Percentiles rank a stretch among this genome's conserved stretches.
Conservation (phyloP, 23 red algal species). For the Gracilaria vermiculophylla region DNA sequence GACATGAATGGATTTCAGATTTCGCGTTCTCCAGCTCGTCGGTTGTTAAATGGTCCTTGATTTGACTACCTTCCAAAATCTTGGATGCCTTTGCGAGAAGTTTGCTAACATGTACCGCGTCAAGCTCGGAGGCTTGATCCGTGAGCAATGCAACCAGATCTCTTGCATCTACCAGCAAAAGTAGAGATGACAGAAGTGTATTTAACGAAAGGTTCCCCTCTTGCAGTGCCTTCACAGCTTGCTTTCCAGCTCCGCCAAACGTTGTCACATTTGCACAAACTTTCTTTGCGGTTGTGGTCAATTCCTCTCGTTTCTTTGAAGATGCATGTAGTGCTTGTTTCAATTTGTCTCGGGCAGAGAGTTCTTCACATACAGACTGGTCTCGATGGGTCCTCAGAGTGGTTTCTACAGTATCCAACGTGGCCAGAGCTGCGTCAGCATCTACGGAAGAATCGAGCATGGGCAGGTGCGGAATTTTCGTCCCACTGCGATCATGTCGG, state of each 20-base stretch:
- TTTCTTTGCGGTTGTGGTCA: slow-evolving; percentile 14
- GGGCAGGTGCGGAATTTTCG: slow-evolving; percentile 16
- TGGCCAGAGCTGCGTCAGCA: slow-evolving; percentile 40
- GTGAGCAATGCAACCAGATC: slow-evolving; percentile 46
- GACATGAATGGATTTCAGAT: slow-evolving; percentile 19
- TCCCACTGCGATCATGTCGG: slow-evolving; percentile 16
- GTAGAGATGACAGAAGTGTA: background rate
- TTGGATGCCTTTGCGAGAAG: slow-evolving; percentile 44
- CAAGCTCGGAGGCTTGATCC: slow-evolving; percentile 12
- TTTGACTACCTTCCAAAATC: background rate
- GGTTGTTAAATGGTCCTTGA: background rate
- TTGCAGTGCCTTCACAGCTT: slow-evolving; percentile 19
- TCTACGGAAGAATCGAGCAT: slow-evolving; percentile 36
- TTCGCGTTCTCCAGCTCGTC: slow-evolving; percentile 11
- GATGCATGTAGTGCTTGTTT: slow-evolving; percentile 33
- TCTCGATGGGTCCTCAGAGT: slow-evolving; percentile 25
- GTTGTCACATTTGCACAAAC: slow-evolving; percentile 40
- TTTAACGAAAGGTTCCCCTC: background rate
- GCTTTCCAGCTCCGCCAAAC: slow-evolving; percentile 34
- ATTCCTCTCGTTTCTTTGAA: slow-evolving; percentile 32
- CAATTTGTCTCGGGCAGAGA: slow-evolving; percentile 27
- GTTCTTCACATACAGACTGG: slow-evolving; percentile 12
- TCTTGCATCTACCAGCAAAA: slow-evolving; percentile 23
- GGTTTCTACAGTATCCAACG: slow-evolving; percentile 54
- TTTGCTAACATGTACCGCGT: slow-evolving; percentile 56